phyloP scores from a whole-genome alignment of 768 basidiomycete species.

The Lactarius hatsudake region DNA sequence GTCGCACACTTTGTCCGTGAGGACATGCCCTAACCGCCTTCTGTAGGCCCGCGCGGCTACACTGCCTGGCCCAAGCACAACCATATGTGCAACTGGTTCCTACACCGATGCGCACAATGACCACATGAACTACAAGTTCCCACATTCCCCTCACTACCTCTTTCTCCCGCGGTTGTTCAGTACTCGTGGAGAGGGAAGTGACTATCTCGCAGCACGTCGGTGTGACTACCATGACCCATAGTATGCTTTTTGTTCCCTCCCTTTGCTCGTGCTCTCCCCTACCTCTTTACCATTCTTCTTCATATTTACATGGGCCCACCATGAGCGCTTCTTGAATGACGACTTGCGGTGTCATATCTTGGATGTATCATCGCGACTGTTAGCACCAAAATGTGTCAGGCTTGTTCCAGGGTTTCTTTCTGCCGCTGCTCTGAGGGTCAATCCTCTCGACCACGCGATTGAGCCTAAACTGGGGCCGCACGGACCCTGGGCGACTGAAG shows the following conservation, averaged over 20 bases:
- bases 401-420: too few species aligned
- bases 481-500: too few species aligned
- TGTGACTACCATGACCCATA: neutral
- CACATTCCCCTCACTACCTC: neutral
- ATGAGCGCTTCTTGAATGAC: neutral
- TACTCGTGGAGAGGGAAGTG: neutral
- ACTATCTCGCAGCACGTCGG: neutral
- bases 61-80: constrained; percentile 23
- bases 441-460: too few species aligned
- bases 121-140: neutral
- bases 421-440: too few species aligned
- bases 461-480: too few species aligned
- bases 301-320: neutral
- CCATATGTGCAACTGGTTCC: constrained; percentile 18
- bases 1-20: neutral
- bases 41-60: constrained; percentile 25
- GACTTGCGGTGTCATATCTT: neutral
- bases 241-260: neutral
- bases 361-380: neutral
- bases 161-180: neutral
- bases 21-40: neutral
- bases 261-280: neutral
- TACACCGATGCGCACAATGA: constrained; percentile 2
- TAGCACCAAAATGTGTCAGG: too few species aligned
- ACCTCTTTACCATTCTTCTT: neutral